Percentiles rank a stretch among this genome's conserved stretches.
phyloP scores from a whole-genome alignment of 1,284 basidiomycete genomes.

The Trametes pubescens region DNA sequence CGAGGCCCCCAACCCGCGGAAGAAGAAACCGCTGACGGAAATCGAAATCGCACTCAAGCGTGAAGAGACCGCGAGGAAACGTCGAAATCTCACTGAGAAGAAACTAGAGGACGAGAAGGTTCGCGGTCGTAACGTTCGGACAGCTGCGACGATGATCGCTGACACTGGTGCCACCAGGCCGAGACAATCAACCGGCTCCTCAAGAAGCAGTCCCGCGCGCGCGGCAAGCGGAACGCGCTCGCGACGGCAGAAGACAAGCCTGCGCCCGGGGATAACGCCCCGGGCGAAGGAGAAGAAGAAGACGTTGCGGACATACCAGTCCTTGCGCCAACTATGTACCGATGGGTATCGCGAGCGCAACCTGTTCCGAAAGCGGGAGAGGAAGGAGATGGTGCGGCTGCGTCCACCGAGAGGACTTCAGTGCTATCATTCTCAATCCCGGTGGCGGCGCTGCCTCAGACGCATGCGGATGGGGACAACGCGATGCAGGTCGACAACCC shows the following conservation, averaged over 20 bases:
- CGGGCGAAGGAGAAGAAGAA: conserved; percentile 44
- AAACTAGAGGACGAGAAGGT: conserved; percentile 94
- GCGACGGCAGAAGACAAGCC: conserved; percentile 56
- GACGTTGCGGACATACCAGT: conserved; percentile 34
- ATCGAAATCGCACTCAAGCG: conserved; percentile 82
- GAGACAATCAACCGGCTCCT: conserved; percentile 92
- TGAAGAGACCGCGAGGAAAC: conserved; percentile 87
- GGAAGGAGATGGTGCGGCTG: conserved; percentile 12
- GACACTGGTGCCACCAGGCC: conserved; percentile 50
- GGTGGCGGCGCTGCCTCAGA: conserved; percentile 44
- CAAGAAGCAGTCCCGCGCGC: conserved; percentile 83
- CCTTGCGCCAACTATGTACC: conserved; percentile 59
- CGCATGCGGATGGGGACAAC: conserved; percentile 6
- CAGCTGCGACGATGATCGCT: not conserved
- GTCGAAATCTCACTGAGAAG: conserved; percentile 88
- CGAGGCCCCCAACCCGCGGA: conserved; percentile 57
- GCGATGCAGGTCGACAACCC: conserved; percentile 36
- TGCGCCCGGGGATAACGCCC: conserved; percentile 43
- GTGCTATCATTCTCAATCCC: conserved; percentile 64
- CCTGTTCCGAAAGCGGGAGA: conserved; percentile 22
- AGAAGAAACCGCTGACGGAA: conserved; percentile 85
- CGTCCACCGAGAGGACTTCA: conserved; percentile 41
- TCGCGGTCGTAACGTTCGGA: not conserved
- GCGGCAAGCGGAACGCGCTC: conserved; percentile 66
- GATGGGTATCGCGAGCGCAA: conserved; percentile 65